Evolutionary conservation across 2,329 filamentous ascomycete genomes (phyloP).

Genomic region (Monilinia fructigena): DNA sequence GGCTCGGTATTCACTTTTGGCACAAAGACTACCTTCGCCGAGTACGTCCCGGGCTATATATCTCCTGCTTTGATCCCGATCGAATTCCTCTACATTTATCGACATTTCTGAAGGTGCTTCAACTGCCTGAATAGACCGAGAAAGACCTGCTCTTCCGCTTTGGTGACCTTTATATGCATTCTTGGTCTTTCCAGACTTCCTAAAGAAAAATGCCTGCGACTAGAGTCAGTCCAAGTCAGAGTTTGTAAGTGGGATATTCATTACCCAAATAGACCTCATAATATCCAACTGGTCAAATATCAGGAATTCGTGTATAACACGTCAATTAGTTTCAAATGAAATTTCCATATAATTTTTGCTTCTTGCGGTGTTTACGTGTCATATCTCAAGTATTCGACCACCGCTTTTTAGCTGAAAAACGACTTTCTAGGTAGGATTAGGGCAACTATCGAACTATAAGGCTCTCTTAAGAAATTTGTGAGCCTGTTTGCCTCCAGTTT

Average conservation of each 20-base stretch:
- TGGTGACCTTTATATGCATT: neutral
- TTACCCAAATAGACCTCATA: conserved; percentile 6
- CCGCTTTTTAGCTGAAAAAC: neutral
- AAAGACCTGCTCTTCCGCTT: neutral
- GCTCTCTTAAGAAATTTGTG: neutral
- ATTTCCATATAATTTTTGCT: neutral
- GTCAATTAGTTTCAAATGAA: neutral
- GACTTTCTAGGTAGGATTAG: neutral
- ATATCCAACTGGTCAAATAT: neutral
- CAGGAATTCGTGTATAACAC: neutral
- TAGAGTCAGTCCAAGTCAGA: neutral
- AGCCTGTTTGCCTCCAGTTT: neutral
- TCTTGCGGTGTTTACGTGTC: neutral
- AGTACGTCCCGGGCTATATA: neutral
- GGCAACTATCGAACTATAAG: neutral
- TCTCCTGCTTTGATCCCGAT: neutral
- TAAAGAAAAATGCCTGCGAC: neutral
- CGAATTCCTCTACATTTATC: neutral
- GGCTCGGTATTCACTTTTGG: neutral
- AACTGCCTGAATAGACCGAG: too few relatives aligned
- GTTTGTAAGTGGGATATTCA: neutral
- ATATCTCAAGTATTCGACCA: neutral
- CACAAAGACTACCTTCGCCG: neutral
- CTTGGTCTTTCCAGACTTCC: neutral
- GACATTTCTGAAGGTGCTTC: neutral